Base-by-base conservation (phyloP, 495 filamentous ascomycete genomes). In the Hypoxylon lenormandii region DNA sequence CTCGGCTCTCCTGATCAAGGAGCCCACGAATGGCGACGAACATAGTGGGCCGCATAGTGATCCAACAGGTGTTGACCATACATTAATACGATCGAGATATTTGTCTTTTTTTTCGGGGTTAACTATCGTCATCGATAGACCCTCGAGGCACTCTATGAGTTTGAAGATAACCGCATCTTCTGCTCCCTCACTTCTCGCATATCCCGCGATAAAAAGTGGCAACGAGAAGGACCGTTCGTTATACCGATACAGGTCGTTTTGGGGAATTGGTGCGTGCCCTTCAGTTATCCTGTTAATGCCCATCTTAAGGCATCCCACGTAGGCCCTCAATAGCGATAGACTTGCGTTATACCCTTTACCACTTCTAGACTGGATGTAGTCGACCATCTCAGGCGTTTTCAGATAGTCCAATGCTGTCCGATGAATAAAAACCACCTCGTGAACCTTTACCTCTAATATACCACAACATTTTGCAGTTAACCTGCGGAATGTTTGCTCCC, bases 321-420 rank as follows among this genome's bases (percentile, higher is more conserved):
- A 48, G 0, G 50, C 50, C 16, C 28, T 54, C 4, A 63, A 21
- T 0, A 63, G 16, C 5, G 60, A 55, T 10, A 63, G 30, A 1
- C 12, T 1, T 4, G 60, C n/a, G 11, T 55, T 63, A 10, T 36
- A 55, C 4, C n/a, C 33, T 3, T 28, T 2, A 1, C 37, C 38
- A 18, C 15, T 40, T 26, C 28, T 63, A 7, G 37, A 11, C 10
- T 36, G 15, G n/a, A 63, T n/a, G 21, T 45, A 69, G 0, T 13
- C 26, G n/a, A 11, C 38, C 42, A 69, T 72, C 11, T 47, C 40
- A 7, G 30, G 7, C 0, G 64, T 60, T 1, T 12, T 23, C 8
- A 74, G 37, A 22, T 61, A 74, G 26, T 74, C 72, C 37, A 30
- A 36, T 0, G 65, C 72, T 5, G 68, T 74, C 2, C 68, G 58